Percentiles rank a stretch among this genome's conserved stretches.
Evolutionary conservation across 768 basidiomycete species (phyloP).

Genomic region (Panellus pusillus): DNA sequence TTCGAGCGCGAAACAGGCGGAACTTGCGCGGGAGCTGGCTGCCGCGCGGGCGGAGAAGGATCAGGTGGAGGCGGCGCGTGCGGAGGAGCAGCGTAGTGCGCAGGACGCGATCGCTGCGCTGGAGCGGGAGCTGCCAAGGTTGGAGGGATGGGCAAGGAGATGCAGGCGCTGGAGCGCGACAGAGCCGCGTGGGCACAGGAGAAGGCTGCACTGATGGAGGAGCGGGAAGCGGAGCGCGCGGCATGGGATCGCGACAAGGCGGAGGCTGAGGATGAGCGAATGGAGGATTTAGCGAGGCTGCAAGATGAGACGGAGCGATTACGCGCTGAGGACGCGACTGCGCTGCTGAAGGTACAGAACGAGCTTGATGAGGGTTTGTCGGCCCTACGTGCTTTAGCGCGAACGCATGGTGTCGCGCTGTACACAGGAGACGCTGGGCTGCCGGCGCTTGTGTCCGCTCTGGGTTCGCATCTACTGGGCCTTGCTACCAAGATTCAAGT

Average conservation of each 20-base stretch:
- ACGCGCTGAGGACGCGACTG: conserved; percentile 39
- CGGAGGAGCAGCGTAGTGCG: conserved; percentile 64
- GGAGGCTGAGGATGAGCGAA: conserved; percentile 47
- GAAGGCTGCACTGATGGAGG: conserved; percentile 38
- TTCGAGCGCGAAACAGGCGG: conserved; percentile 61
- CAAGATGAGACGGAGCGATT: conserved; percentile 51
- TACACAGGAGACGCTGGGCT: conserved; percentile 52
- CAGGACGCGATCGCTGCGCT: conserved; percentile 63
- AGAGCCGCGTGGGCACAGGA: conserved; percentile 53
- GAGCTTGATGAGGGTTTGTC: conserved; percentile 55
- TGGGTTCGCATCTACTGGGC: conserved; percentile 52
- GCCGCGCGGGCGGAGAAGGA: conserved; percentile 67
- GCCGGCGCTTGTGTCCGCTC: conserved; percentile 46
- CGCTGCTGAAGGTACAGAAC: conserved; percentile 36
- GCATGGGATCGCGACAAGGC: conserved; percentile 53
- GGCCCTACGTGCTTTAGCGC: conserved; percentile 51
- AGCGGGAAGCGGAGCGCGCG: conserved; percentile 47
- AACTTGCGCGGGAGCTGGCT: conserved; percentile 61
- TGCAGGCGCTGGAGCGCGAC: conserved; percentile 50
- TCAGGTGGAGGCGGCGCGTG: conserved; percentile 62
- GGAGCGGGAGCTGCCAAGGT: conserved; percentile 52
- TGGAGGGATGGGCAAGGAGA: conserved; percentile 48
- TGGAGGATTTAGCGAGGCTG: conserved; percentile 44
- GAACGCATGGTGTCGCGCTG: conserved; percentile 56
- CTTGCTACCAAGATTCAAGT: conserved; percentile 45